Percentiles rank a stretch among this genome's conserved stretches.
Conservation (phyloP, 176 grass and related monocot species). For the Olyra latifolia region DNA sequence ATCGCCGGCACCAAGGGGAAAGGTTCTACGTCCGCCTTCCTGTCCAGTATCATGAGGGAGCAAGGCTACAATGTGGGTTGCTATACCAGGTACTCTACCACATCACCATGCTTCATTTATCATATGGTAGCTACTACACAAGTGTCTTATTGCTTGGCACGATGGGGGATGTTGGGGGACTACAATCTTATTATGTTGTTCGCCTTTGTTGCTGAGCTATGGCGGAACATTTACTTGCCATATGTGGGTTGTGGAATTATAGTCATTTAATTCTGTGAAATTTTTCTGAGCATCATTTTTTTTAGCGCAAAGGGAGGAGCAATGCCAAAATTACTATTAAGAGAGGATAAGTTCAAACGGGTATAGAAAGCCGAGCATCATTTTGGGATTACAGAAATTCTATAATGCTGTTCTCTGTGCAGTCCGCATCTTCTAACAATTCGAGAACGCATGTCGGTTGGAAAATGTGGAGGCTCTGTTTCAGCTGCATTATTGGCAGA, state of each 20-base stretch:
- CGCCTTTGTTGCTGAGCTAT: not conserved
- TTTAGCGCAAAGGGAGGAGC: too few relatives aligned
- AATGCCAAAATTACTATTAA: too few relatives aligned
- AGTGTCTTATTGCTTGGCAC: not conserved
- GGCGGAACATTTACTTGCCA: not conserved
- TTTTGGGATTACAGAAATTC: not conserved
- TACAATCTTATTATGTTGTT: not conserved
- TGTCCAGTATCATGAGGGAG: slow-evolving; percentile 80
- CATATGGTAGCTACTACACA: not conserved
- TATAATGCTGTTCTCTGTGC: slow-evolving; percentile 11
- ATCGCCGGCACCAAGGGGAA: slow-evolving; percentile 96
- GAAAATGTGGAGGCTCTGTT: slow-evolving; percentile 67
- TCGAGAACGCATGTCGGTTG: slow-evolving; percentile 80
- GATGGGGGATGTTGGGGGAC: not conserved
- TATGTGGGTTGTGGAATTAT: not conserved
- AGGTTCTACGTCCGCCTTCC: slow-evolving; percentile 78
- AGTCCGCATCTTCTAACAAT: slow-evolving; percentile 87
- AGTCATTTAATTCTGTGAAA: not conserved
- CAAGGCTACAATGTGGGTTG: slow-evolving; percentile 84
- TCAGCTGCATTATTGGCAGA: slow-evolving; percentile 50
- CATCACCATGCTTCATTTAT: not conserved
- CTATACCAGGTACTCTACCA: slow-evolving; percentile 67
- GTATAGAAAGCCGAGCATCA: too few relatives aligned
- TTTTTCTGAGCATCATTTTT: not conserved
- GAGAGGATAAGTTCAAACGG: too few relatives aligned